Evolutionary conservation across 352 stramenopile species (phyloP), one percentile per base, ranked within the genome.

Genomic region (Globisporangium sylvaticum): DNA sequence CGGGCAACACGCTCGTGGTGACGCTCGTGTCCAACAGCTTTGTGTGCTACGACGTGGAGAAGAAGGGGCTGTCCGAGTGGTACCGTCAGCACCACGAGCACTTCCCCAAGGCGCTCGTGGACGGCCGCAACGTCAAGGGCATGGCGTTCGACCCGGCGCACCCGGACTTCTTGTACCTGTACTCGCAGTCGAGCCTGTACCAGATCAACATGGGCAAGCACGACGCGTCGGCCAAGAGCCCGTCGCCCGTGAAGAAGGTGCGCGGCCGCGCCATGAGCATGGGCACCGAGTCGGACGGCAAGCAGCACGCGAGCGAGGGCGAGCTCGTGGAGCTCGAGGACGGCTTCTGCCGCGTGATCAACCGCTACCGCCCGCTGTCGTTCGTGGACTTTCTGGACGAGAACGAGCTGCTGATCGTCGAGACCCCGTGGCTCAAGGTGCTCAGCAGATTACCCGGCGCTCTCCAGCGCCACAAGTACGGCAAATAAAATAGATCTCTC

Each of bases 381-480:
- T 95, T 92, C 69, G 83, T 91, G 44, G 84, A 92, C 64, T 95
- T 94, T 71, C 58, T 95, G 32, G 80, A 74, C 55, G 79, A 79
- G 52, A 85, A 83, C 62, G 87, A 95, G 73, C 73, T 95, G 65
- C 67, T 92, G 39, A 78, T 95, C 55, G 85, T 95, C 31, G 87
- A 95, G 74, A 94, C 84, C 25, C 87, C 85, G 56, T 95, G 87
- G 81, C 81, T 95, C 62, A 94, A 95, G 79, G 87, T 95, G 72
- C 74, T 95, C 37, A 89, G 85, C 58, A 80, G 85, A 64, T 73
- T 95, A 69, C 87, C 87, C 20, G 85, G 84, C 58, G 83, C 87
- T 32, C 80, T 95, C 55, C 80, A 92, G 48, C 87, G 87, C 77
- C 87, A 89, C 79, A 95, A 95, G 69, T 95, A 95, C 80, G 85